phyloP scores from a whole-genome alignment of 768 basidiomycete genomes.

The Pulveroboletus frians region DNA sequence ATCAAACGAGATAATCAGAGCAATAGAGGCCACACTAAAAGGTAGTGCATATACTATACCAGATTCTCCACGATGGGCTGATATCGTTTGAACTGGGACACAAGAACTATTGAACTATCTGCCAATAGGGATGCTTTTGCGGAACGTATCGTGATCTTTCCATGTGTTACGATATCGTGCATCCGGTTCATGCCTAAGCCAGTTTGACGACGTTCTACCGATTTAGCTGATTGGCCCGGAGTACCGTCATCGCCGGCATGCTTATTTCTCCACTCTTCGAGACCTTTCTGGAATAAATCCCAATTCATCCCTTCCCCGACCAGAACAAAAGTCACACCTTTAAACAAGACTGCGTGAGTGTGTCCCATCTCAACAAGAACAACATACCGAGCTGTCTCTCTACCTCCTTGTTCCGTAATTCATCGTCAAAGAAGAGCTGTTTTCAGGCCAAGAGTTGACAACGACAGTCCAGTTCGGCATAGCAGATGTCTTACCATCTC shows the following conservation, averaged over 20 bases:
- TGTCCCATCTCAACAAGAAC: background rate
- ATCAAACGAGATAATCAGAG: constrained; percentile 1
- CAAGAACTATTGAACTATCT: background rate
- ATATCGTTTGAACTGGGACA: background rate
- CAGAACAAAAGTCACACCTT: constrained; percentile 81
- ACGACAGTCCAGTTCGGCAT: background rate
- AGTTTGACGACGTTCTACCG: background rate
- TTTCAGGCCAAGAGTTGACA: background rate
- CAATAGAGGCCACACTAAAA: background rate
- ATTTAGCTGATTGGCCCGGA: constrained; percentile 7
- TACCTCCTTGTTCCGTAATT: constrained; percentile 50
- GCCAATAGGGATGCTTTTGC: background rate
- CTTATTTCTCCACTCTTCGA: constrained; percentile 62
- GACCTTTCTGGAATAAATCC: constrained; percentile 63
- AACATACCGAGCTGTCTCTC: constrained; percentile 43
- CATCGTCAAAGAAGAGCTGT: constrained; percentile 72
- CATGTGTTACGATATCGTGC: background rate
- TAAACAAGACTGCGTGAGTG: background rate
- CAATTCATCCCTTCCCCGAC: constrained; percentile 58
- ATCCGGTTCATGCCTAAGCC: background rate
- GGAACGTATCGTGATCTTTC: constrained; percentile 7
- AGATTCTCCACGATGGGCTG: constrained; percentile 11
- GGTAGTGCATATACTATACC: background rate
- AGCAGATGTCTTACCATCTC: constrained; percentile 56
- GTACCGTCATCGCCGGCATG: constrained; percentile 23